phyloP scores from a whole-genome alignment of 768 basidiomycete genomes.

The Gloeophyllum trabeum region DNA sequence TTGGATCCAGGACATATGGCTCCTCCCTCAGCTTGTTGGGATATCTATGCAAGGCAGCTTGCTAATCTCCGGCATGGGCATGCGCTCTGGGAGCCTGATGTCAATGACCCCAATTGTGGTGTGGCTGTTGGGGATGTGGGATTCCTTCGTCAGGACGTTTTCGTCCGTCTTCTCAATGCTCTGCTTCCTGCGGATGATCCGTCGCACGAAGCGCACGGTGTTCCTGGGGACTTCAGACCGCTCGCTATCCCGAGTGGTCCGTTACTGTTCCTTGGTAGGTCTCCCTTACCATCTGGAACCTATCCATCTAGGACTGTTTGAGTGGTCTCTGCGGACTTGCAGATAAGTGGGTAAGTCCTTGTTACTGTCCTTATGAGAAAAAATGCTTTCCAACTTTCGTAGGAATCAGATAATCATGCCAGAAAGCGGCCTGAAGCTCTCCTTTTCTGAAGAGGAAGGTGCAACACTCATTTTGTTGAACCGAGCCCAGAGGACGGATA shows the following conservation, averaged over 20 bases:
- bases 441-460: not conserved
- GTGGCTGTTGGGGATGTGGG: not conserved
- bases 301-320: not conserved
- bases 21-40: not conserved
- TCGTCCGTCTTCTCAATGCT: not conserved
- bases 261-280: not conserved
- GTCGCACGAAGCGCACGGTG: not conserved
- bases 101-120: too few species aligned
- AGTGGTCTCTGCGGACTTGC: not conserved
- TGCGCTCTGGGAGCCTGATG: not conserved
- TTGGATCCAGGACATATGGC: too few species aligned
- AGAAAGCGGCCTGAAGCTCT: not conserved
- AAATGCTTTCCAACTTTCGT: not conserved
- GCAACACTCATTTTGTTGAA: not conserved
- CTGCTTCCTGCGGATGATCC: not conserved
- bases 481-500: not conserved
- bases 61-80: not conserved
- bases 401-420: not conserved
- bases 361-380: not conserved
- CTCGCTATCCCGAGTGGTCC: not conserved
- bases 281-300: not conserved
- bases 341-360: not conserved
- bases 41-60: not conserved
- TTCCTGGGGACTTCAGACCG: not conserved
- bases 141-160: not conserved